A percentile compares a stretch with the other conserved stretches of the same genome.
These are phyloP conservation scores for Lineolata rhizophorae DNA, from an alignment of 495 filamentous ascomycete genomes.

Conservation along the genomic window DNA sequence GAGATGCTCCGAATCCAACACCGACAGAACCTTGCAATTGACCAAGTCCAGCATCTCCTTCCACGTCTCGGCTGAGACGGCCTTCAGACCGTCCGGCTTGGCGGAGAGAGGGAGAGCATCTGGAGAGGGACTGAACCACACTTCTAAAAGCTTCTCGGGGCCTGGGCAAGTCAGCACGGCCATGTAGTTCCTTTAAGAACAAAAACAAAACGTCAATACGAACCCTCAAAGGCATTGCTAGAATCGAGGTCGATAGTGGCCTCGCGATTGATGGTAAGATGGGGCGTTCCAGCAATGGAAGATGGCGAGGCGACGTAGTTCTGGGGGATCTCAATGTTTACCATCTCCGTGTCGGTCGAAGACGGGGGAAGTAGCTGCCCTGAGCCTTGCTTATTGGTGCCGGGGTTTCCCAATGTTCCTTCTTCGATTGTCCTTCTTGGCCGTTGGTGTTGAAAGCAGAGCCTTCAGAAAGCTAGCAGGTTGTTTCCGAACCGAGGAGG, in stretches of 20 bases:
- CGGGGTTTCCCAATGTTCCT: neutral
- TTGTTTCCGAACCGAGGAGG: constrained; percentile 7
- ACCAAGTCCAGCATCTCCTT: constrained; percentile 94
- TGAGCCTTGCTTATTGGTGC: neutral
- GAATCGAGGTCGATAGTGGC: constrained; percentile 88
- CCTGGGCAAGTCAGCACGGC: constrained; percentile 27
- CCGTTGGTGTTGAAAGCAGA: no score
- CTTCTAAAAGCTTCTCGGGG: constrained; percentile 94
- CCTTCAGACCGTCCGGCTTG: constrained; percentile 62
- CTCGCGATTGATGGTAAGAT: constrained; percentile 92
- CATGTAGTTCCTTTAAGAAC: no score
- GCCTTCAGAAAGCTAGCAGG: constrained; percentile 1
- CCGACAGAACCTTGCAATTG: constrained; percentile 93
- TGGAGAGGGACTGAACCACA: constrained; percentile 85
- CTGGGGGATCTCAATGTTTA: constrained; percentile 55
- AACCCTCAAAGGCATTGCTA: constrained; percentile 92
- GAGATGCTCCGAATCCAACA: constrained; percentile 82
- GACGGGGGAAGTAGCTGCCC: no score
- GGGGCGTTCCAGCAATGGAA: constrained; percentile 51
- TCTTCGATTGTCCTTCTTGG: no score
- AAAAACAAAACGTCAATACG: no score
- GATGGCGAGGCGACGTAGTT: constrained; percentile 64
- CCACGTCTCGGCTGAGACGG: constrained; percentile 66
- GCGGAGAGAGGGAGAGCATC: constrained; percentile 45
- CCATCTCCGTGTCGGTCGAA: constrained; percentile 42